These are phyloP conservation scores for Ophiosphaerella narmari DNA, from an alignment of 2,329 filamentous ascomycete species.

Conservation along the genomic window DNA sequence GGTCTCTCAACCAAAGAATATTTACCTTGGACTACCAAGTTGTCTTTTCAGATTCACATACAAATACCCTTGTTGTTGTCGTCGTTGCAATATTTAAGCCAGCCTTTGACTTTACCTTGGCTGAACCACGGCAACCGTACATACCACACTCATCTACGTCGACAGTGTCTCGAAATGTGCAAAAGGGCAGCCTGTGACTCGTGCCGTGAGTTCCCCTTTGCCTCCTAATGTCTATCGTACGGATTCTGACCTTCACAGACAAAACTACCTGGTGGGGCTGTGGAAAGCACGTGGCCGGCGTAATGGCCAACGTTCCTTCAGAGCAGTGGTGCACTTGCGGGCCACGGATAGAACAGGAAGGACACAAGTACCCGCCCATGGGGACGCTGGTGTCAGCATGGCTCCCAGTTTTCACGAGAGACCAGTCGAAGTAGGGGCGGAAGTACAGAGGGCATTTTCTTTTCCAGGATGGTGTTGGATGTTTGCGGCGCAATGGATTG, in stretches of 20 bases:
- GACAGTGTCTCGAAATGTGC: conserved; percentile 58
- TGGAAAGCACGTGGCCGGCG: conserved; percentile 63
- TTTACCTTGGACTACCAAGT: no score
- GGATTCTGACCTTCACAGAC: conserved; percentile 37
- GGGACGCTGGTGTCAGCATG: conserved; percentile 46
- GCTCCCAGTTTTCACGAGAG: conserved; percentile 18
- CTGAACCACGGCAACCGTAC: not conserved
- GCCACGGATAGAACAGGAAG: conserved; percentile 65
- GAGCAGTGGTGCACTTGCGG: conserved; percentile 68
- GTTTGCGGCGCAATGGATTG: no score
- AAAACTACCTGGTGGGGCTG: conserved; percentile 70
- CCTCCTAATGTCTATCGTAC: not conserved
- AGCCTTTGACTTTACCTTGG: no score
- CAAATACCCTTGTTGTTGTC: not conserved
- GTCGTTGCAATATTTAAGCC: no score
- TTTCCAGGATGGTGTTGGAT: not conserved
- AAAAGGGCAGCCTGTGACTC: conserved; percentile 65
- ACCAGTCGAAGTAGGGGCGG: not conserved
- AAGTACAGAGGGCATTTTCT: not conserved
- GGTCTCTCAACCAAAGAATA: no score
- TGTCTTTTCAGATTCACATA: not conserved
- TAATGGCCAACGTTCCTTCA: conserved; percentile 64
- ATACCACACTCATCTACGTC: not conserved
- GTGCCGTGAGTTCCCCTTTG: conserved; percentile 59
- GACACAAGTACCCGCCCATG: conserved; percentile 69